A percentile compares a stretch with the other conserved stretches of the same genome.
phyloP scores from a whole-genome alignment of 1,284 basidiomycete genomes.

The Ustilago esculenta region DNA sequence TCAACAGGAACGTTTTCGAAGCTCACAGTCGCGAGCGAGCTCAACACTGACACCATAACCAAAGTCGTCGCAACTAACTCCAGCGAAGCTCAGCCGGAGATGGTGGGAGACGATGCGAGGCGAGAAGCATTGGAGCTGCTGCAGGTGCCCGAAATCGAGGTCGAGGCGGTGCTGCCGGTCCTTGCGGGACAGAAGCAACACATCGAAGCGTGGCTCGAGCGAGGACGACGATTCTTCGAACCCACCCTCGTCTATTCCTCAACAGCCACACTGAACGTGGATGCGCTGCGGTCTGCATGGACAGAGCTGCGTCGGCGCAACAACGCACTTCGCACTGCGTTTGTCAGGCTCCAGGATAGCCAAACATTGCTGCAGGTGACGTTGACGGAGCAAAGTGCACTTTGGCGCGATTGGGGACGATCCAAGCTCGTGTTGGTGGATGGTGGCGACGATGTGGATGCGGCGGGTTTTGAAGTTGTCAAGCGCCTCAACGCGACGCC shows the following conservation, averaged over 20 bases:
- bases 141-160: too few species aligned
- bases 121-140: too few species aligned
- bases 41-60: too few species aligned
- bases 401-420: not conserved
- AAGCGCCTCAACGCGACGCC: constrained; percentile 11
- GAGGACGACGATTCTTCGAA: constrained; percentile 19
- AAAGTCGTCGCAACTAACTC: too few species aligned
- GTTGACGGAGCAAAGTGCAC: constrained; percentile 1
- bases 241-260: constrained; percentile 12
- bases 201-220: constrained; percentile 13
- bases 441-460: constrained; percentile 4
- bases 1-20: constrained; percentile 3
- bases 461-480: constrained; percentile 8
- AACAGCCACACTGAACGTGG: not conserved
- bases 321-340: constrained; percentile 13
- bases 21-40: constrained; percentile 11
- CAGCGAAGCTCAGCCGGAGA: too few species aligned
- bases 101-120: too few species aligned
- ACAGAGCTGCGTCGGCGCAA: constrained; percentile 10
- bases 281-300: constrained; percentile 7
- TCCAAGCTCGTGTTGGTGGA: not conserved
- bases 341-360: constrained; percentile 6
- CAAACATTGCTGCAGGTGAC: constrained; percentile 10
- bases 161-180: constrained; percentile 8
- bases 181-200: constrained; percentile 18